Conservation (phyloP, 257 asterid species). For the Solanum sitiens region DNA sequence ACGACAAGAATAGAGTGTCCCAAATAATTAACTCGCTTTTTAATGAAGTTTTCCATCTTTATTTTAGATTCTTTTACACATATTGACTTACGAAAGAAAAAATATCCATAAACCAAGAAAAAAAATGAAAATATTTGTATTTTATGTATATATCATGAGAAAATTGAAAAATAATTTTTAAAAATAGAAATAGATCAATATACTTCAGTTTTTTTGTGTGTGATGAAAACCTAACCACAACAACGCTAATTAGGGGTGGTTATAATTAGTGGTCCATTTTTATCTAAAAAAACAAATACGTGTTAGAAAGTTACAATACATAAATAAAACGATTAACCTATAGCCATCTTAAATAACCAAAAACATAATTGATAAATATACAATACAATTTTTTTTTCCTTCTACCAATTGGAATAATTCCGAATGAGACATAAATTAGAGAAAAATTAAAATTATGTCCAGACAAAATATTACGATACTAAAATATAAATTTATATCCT, state of each 20-base stretch:
- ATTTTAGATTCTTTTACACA: background rate
- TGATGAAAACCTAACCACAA: background rate
- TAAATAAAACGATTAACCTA: background rate
- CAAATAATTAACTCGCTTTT: background rate
- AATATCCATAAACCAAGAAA: background rate
- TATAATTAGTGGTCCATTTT: background rate
- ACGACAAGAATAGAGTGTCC: background rate
- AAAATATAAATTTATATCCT: background rate
- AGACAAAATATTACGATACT: background rate
- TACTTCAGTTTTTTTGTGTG: background rate
- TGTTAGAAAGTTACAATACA: background rate
- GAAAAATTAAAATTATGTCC: too few species aligned
- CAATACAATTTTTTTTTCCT: background rate
- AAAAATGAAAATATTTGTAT: background rate
- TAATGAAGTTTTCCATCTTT: background rate
- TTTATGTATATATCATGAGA: background rate
- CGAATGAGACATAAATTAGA: background rate
- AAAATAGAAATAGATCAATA: background rate
- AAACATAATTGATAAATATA: too few species aligned
- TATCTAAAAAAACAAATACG: background rate
- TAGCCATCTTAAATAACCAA: background rate
- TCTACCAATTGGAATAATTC: background rate
- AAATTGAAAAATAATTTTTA: too few species aligned
- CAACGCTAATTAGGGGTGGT: background rate
- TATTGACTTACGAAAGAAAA: background rate